Percentiles rank a stretch among this genome's conserved stretches.
phyloP scores from a whole-genome alignment of 148 eudicot genomes.

The Fagopyrum homotropicum region DNA sequence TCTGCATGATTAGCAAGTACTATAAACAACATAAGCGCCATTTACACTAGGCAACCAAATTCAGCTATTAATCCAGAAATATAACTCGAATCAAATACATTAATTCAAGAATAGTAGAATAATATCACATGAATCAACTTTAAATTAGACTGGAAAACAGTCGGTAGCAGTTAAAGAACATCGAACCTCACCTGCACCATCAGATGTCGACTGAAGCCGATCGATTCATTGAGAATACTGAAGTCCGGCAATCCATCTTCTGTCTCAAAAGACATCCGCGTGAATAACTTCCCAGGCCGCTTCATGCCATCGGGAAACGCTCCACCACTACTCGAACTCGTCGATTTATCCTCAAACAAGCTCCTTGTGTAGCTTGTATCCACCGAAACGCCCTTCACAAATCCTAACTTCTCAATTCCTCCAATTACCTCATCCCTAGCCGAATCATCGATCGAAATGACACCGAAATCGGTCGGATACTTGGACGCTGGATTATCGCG shows the following conservation, averaged over 20 bases:
- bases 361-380: conserved; percentile 59
- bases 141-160: neutral
- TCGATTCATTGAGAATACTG: conserved; percentile 24
- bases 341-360: conserved; percentile 39
- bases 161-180: neutral
- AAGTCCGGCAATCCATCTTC: conserved; percentile 19
- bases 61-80: neutral
- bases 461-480: conserved; percentile 85
- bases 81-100: neutral
- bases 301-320: conserved; percentile 61
- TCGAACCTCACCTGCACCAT: conserved; percentile 43
- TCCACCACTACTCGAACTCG: conserved; percentile 23
- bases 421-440: conserved; percentile 24
- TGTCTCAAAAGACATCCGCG: conserved; percentile 72
- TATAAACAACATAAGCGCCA: neutral
- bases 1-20: conserved; percentile 40
- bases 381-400: conserved; percentile 62
- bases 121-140: neutral
- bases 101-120: neutral
- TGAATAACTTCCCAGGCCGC: conserved; percentile 85
- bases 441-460: conserved; percentile 43
- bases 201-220: conserved; percentile 55
- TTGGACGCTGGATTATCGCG: conserved; percentile 59
- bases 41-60: neutral
- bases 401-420: conserved; percentile 48